These are phyloP conservation scores for Viola pubescens DNA, from an alignment of 441 rosid species.

Conservation along the genomic window DNA sequence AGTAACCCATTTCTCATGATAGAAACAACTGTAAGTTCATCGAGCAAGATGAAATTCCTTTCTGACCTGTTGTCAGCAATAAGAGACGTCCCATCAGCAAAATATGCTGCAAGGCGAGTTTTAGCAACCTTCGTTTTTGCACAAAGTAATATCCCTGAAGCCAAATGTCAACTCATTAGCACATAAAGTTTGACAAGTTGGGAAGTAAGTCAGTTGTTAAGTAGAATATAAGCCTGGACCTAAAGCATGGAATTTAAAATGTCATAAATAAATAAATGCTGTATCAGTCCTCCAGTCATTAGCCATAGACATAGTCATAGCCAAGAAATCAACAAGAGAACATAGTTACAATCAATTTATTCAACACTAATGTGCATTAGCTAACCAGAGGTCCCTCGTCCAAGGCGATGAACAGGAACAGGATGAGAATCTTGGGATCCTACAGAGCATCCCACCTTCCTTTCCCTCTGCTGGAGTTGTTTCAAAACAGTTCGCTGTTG, in stretches of 20 bases:
- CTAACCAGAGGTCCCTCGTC: conserved; percentile 84
- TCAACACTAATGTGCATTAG: not conserved
- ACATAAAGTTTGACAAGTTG: not conserved
- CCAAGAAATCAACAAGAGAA: conserved; percentile 2
- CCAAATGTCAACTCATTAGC: not conserved
- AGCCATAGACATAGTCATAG: too few species aligned
- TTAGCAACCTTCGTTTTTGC: conserved; percentile 85
- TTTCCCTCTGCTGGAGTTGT: conserved; percentile 63
- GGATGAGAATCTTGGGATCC: conserved; percentile 40
- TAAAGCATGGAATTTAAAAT: not conserved
- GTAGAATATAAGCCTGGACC: not conserved
- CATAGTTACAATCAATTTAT: not conserved
- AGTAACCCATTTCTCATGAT: conserved; percentile 10
- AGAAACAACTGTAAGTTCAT: conserved; percentile 1
- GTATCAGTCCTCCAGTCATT: too few species aligned
- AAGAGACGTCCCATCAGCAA: conserved; percentile 57
- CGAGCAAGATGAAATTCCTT: conserved; percentile 10
- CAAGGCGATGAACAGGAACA: conserved; percentile 84
- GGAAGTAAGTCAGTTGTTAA: not conserved
- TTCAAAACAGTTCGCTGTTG: conserved; percentile 81
- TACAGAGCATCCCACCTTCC: conserved; percentile 25
- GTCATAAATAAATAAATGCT: too few species aligned
- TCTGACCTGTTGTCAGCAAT: conserved; percentile 42
- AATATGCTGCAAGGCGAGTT: conserved; percentile 33
- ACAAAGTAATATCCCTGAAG: conserved; percentile 75